Evolutionary conservation across 176 grass and related monocot genomes (phyloP).

Genomic region (Saccharum spontaneum): DNA sequence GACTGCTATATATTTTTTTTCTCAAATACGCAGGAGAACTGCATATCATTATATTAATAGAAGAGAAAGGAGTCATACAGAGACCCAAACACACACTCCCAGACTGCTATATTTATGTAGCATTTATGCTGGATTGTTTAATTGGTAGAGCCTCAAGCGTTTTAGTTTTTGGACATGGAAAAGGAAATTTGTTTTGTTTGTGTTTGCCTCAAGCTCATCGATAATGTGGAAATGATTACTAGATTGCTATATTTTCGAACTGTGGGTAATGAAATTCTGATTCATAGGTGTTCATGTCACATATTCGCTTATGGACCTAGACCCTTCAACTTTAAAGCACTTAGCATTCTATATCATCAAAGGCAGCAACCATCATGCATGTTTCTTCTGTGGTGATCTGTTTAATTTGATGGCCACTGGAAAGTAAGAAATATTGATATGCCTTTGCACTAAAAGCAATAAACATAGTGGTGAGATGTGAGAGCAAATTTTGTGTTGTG

Average conservation of each 20-base stretch:
- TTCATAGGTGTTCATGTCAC: neutral
- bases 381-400: neutral
- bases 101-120: constrained; percentile 3
- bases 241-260: neutral
- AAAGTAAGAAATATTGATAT: neutral
- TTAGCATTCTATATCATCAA: neutral
- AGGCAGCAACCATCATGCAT: neutral
- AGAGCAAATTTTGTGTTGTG: neutral
- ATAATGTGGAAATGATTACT: constrained; percentile 8
- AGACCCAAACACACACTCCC: too few species aligned
- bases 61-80: too few species aligned
- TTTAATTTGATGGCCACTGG: neutral
- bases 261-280: neutral
- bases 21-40: too few species aligned
- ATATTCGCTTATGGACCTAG: neutral
- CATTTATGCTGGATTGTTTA: neutral
- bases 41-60: too few species aligned
- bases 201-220: neutral
- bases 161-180: constrained; percentile 9
- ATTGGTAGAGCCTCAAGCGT: neutral
- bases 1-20: neutral
- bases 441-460: neutral
- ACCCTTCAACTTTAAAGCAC: constrained; percentile 16
- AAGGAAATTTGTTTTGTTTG: constrained; percentile 19
- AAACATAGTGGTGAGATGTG: neutral